These are phyloP conservation scores for Raffaelea arxii DNA, from an alignment of 2,329 filamentous ascomycete genomes.

Conservation along the genomic window DNA sequence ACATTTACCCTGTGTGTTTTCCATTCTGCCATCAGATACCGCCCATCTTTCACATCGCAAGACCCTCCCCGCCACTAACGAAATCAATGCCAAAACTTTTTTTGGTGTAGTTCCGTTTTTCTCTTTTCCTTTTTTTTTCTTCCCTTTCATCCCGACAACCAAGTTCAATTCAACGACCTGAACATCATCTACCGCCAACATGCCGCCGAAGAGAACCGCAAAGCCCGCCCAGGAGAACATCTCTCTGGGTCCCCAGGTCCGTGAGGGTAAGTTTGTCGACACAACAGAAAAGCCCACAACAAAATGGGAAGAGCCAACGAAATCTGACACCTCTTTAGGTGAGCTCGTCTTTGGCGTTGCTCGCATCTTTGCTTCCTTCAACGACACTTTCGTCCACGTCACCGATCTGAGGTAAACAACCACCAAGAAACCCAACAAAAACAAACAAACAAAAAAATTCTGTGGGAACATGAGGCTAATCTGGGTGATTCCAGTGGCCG, in stretches of 20 bases:
- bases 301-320: slow-evolving; percentile 5
- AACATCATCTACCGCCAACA: slow-evolving; percentile 29
- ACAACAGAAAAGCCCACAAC: no score
- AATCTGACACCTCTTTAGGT: slow-evolving; percentile 39
- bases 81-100: slow-evolving; percentile 12
- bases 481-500: slow-evolving; percentile 78
- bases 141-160: not conserved
- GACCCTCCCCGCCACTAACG: slow-evolving; percentile 3
- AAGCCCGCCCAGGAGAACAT: slow-evolving; percentile 92
- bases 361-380: slow-evolving; percentile 94
- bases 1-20: slow-evolving; percentile 8
- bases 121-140: not conserved
- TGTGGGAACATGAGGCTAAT: slow-evolving; percentile 43
- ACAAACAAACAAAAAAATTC: not conserved
- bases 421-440: slow-evolving; percentile 18
- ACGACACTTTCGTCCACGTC: slow-evolving; percentile 94
- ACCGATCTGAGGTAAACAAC: slow-evolving; percentile 83
- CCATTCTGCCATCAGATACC: slow-evolving; percentile 9
- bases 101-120: not conserved
- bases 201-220: slow-evolving; percentile 89
- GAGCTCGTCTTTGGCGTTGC: slow-evolving; percentile 97
- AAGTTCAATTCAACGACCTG: slow-evolving; percentile 16
- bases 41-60: slow-evolving; percentile 1
- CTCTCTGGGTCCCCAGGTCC: slow-evolving; percentile 91
- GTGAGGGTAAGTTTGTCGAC: slow-evolving; percentile 76